A percentile compares a stretch with the other conserved stretches of the same genome.
These are phyloP conservation scores for Backusella tuberculispora DNA, from an alignment of 192 early-diverging fungal genomes.

Conservation along the genomic window DNA sequence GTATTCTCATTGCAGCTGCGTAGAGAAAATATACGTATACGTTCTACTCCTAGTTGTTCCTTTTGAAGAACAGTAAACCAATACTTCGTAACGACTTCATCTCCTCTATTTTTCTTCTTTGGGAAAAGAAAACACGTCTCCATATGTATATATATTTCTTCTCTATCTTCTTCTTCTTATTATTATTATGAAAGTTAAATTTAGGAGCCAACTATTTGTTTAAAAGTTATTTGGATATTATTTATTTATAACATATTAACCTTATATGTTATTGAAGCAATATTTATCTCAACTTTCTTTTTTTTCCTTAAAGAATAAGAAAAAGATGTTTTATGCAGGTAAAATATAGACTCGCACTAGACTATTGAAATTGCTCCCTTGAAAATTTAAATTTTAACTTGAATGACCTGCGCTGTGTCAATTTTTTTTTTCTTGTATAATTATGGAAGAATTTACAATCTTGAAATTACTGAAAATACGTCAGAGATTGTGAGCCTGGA, in stretches of 20 bases:
- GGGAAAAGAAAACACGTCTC: neutral
- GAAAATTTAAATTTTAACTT: slow-evolving; percentile 8
- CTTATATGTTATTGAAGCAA: neutral
- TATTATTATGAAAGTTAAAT: neutral
- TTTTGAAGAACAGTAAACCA: slow-evolving; percentile 6
- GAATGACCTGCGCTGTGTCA: neutral
- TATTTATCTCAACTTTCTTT: neutral
- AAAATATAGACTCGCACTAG: slow-evolving; percentile 7
- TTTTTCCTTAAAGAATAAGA: neutral
- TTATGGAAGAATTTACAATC: neutral
- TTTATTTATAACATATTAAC: slow-evolving; percentile 10
- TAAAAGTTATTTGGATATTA: neutral
- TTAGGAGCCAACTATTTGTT: neutral
- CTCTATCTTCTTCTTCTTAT: neutral
- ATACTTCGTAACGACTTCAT: neutral
- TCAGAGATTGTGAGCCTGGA: neutral
- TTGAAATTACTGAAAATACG: neutral
- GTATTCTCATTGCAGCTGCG: slow-evolving; percentile 1
- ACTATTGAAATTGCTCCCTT: neutral
- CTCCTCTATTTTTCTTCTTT: neutral
- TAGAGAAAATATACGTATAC: neutral
- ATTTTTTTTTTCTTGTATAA: neutral
- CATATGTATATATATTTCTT: neutral
- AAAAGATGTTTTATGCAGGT: neutral
- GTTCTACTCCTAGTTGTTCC: neutral